Evolutionary conservation across 441 rosid genomes (phyloP).

Genomic region (Populus hybrid): DNA sequence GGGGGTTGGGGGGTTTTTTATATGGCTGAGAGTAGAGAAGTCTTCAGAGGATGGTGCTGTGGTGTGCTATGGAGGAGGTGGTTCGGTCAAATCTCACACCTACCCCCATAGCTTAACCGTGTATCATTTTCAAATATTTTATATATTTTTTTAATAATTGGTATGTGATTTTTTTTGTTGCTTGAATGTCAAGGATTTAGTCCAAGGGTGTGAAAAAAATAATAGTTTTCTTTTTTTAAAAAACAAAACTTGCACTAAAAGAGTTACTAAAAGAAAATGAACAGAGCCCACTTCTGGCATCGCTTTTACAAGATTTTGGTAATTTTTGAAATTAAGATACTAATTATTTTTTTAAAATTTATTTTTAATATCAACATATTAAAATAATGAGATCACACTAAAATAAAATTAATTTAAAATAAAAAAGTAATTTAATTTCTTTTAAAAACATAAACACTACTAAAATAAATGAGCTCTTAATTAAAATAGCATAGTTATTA

Average conservation of each 20-base stretch:
- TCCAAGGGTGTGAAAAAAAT: not conserved
- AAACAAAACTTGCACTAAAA: not conserved
- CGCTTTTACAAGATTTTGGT: not conserved
- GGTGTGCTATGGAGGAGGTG: not conserved
- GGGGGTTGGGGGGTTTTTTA: conserved; percentile 24
- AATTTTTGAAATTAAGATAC: too few species aligned
- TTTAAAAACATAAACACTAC: too few species aligned
- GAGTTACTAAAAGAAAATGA: not conserved
- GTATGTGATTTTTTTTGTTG: not conserved
- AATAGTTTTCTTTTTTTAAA: too few species aligned
- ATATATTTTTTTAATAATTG: not conserved
- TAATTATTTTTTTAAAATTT: too few species aligned
- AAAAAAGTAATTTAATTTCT: too few species aligned
- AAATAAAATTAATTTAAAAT: too few species aligned
- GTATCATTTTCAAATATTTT: not conserved
- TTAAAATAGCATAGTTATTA: too few species aligned
- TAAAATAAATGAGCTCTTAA: too few species aligned
- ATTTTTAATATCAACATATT: too few species aligned
- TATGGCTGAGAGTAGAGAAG: conserved; percentile 24
- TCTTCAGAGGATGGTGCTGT: not conserved
- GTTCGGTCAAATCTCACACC: not conserved
- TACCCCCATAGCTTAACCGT: not conserved
- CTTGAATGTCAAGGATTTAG: not conserved
- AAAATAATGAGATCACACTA: too few species aligned
- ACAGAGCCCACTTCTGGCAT: not conserved